Base-by-base conservation (phyloP, 2,329 filamentous ascomycete species). In the Coniochaeta sp. region DNA sequence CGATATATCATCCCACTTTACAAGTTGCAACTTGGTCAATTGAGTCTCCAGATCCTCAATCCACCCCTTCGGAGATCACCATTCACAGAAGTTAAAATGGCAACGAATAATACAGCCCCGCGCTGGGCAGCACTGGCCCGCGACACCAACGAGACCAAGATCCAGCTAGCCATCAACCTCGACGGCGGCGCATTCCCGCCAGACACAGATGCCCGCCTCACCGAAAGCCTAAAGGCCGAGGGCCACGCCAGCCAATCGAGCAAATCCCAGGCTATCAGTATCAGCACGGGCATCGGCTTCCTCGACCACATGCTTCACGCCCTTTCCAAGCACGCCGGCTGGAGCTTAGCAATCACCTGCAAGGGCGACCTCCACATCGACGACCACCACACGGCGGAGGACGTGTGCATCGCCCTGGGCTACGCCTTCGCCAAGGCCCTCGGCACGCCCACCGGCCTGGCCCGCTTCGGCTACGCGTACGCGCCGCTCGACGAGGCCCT, bases 251-350 rank as follows among this genome's bases (percentile, higher is more conserved):
- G 88, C 1, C 93, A 99, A 76, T 80, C 86, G 65, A 93, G 90
- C 67, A 87, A 89, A 66, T 90, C 88, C 47, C 95, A 98, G 75
- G 87, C 86, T 62, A 97, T 98, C 72, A 86, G 86, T 71, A 82
- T 98, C 66, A 88, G 91, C 81, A 96, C 93, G 0, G 95, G 95
- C 65, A 96, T 99, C 74, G 95, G 95, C 62, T 99, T 99, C 77
- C 82, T 99, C 60, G 95, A 99, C 78, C 95, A 99, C 80, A 98
- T 99, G 93, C 83, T 98, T 57, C 95, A 99, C 76, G 95, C 95
- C 6, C 83, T 98, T 59, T 90, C 95, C 57, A 98, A 99, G 77
- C 95, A 99, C 77, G 87, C 90, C 6, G 93, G 95, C 64, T 98
- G 93, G 95, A 95, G 89, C 78, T 77, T 99, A 67, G 86, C 86